A percentile compares a stretch with the other conserved stretches of the same genome.
Conservation (phyloP, 352 stramenopile species). For the Phytophthora colocasiae region DNA sequence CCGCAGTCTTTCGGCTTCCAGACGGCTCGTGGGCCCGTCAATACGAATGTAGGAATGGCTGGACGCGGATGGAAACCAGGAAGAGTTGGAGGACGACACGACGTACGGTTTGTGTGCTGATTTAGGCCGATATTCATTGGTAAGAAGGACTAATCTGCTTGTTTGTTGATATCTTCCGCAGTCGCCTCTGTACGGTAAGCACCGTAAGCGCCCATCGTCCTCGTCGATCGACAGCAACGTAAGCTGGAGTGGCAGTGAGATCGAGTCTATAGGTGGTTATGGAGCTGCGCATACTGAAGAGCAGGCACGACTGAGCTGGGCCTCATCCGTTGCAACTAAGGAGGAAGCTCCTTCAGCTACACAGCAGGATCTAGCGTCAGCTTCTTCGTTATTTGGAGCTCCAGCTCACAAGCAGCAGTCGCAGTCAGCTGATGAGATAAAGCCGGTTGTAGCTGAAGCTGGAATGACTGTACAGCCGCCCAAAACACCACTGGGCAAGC, state of each 20-base stretch:
- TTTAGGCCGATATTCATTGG: not conserved
- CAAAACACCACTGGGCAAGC: constrained; percentile 61
- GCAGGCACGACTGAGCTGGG: constrained; percentile 29
- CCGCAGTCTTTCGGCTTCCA: constrained; percentile 28
- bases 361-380: constrained; percentile 18
- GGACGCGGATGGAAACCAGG: constrained; percentile 40
- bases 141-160: constrained; percentile 9
- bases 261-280: constrained; percentile 29
- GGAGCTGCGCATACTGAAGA: constrained; percentile 18
- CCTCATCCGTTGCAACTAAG: constrained; percentile 27
- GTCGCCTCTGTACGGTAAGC: constrained; percentile 48
- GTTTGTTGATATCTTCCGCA: constrained; percentile 11
- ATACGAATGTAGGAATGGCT: constrained; percentile 19
- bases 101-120: constrained; percentile 26
- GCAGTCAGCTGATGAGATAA: constrained; percentile 1
- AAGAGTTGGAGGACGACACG: constrained; percentile 35
- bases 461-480: constrained; percentile 41
- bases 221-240: constrained; percentile 50
- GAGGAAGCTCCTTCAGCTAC: constrained; percentile 13
- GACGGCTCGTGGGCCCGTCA: constrained; percentile 11
- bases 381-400: constrained; percentile 17
- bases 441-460: constrained; percentile 8
- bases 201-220: constrained; percentile 46
- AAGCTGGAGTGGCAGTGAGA: constrained; percentile 48
- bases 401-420: not conserved